These are phyloP conservation scores for Aspergillus luchuensis DNA, from an alignment of 2,329 filamentous ascomycete species.

Conservation along the genomic window DNA sequence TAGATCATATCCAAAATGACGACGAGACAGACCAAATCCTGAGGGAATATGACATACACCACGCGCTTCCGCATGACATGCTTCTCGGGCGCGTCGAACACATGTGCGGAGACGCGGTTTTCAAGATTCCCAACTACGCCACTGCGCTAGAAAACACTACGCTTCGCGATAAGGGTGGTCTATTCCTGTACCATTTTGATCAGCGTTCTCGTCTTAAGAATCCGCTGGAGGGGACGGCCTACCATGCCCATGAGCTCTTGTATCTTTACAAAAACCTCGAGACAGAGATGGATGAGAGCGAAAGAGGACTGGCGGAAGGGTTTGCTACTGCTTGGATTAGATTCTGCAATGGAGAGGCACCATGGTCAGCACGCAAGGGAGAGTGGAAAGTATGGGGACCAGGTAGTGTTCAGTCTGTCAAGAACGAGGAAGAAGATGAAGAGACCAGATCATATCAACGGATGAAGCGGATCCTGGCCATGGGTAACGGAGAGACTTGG, in stretches of 20 bases:
- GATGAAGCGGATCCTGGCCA: slow-evolving; percentile 22
- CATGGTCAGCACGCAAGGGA: slow-evolving; percentile 16
- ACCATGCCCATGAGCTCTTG: slow-evolving; percentile 31
- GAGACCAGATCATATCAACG: slow-evolving; percentile 21
- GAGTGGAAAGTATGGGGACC: slow-evolving; percentile 31
- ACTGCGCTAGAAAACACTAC: slow-evolving; percentile 8
- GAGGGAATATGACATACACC: slow-evolving; percentile 22
- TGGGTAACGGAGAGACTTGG: slow-evolving; percentile 24
- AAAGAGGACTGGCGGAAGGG: slow-evolving; percentile 20
- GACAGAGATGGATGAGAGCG: slow-evolving; percentile 22
- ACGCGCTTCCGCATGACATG: slow-evolving; percentile 10
- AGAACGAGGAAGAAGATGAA: slow-evolving; percentile 27
- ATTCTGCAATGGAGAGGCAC: slow-evolving; percentile 24
- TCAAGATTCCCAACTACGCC: slow-evolving; percentile 30
- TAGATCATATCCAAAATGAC: slow-evolving; percentile 15
- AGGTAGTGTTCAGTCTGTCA: slow-evolving; percentile 16
- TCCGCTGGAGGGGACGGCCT: slow-evolving; percentile 27
- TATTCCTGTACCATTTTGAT: slow-evolving; percentile 31
- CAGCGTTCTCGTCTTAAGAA: slow-evolving; percentile 29
- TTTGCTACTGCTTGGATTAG: slow-evolving; percentile 28
- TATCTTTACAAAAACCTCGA: slow-evolving; percentile 29
- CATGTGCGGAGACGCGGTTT: slow-evolving; percentile 30
- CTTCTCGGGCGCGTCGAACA: slow-evolving; percentile 24
- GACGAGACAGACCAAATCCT: slow-evolving; percentile 22
- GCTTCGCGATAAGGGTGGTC: background rate